phyloP scores from a whole-genome alignment of 208 protist species.

The Trypanosomatidae sp. region DNA sequence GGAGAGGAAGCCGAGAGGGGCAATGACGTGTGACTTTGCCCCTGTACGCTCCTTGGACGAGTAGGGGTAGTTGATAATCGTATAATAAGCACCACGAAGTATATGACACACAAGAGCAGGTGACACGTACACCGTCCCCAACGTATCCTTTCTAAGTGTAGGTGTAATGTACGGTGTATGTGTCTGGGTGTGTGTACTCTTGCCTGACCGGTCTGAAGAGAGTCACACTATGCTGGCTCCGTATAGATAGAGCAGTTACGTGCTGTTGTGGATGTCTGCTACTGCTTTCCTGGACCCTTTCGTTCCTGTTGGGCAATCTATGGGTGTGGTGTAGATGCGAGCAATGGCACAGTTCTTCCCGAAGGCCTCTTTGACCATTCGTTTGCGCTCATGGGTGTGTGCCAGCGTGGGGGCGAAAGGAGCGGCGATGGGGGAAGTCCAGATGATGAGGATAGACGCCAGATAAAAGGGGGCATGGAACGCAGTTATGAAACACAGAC shows the following conservation, averaged over 20 bases:
- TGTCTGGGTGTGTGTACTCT: background rate
- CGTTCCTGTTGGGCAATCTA: background rate
- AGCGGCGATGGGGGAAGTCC: background rate
- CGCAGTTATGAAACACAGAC: background rate
- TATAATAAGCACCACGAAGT: background rate
- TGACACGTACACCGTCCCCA: background rate
- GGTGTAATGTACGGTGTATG: background rate
- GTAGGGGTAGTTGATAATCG: background rate
- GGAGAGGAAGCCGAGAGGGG: background rate
- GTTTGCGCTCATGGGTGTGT: background rate
- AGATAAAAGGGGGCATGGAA: background rate
- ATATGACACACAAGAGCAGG: background rate
- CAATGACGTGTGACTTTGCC: background rate
- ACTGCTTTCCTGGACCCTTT: background rate
- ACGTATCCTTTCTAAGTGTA: background rate
- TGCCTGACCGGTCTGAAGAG: background rate
- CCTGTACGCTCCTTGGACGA: background rate
- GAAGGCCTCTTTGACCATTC: background rate
- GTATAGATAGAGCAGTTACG: background rate
- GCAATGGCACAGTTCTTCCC: background rate
- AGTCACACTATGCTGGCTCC: background rate
- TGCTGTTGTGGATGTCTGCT: background rate
- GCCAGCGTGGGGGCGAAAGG: background rate
- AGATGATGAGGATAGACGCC: background rate
- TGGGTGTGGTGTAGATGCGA: background rate